phyloP scores from a whole-genome alignment of 495 filamentous ascomycete species.

The Xylaria longipes region DNA sequence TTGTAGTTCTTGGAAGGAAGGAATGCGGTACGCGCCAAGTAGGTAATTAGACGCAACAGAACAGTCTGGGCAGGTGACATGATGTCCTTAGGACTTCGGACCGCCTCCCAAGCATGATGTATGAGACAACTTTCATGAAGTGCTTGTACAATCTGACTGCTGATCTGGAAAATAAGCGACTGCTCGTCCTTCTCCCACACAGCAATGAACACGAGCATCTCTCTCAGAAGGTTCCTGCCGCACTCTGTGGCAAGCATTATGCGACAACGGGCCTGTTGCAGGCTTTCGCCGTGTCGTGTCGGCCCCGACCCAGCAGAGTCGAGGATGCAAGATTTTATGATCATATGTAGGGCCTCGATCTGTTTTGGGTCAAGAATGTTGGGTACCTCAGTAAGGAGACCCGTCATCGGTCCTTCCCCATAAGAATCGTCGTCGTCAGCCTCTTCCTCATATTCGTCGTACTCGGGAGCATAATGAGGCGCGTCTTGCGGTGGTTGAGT shows the following conservation, averaged over 20 bases:
- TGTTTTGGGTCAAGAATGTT: constrained; percentile 90
- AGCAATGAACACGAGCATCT: constrained; percentile 93
- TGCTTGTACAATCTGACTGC: constrained; percentile 92
- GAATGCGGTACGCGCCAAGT: constrained; percentile 71
- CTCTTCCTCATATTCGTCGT: constrained; percentile 70
- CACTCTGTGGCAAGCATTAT: constrained; percentile 85
- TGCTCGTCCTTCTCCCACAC: constrained; percentile 94
- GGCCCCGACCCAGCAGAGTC: constrained; percentile 65
- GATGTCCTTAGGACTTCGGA: constrained; percentile 91
- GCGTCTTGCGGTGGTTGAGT: constrained; percentile 50
- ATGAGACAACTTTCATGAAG: constrained; percentile 86
- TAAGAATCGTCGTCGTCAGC: constrained; percentile 82
- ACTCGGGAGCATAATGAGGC: constrained; percentile 49
- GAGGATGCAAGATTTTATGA: constrained; percentile 87
- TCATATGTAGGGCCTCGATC: constrained; percentile 94
- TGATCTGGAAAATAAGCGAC: constrained; percentile 92
- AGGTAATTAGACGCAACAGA: constrained; percentile 84
- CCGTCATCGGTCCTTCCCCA: constrained; percentile 83
- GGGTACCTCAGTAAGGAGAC: constrained; percentile 90
- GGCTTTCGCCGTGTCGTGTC: constrained; percentile 67
- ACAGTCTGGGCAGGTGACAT: constrained; percentile 94
- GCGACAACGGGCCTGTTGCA: constrained; percentile 85
- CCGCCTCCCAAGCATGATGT: constrained; percentile 87
- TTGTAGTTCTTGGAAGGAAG: constrained; percentile 61
- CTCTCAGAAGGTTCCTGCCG: constrained; percentile 83